phyloP scores from a whole-genome alignment of 2,329 filamentous ascomycete species.

The Paecilomyces niveus region DNA sequence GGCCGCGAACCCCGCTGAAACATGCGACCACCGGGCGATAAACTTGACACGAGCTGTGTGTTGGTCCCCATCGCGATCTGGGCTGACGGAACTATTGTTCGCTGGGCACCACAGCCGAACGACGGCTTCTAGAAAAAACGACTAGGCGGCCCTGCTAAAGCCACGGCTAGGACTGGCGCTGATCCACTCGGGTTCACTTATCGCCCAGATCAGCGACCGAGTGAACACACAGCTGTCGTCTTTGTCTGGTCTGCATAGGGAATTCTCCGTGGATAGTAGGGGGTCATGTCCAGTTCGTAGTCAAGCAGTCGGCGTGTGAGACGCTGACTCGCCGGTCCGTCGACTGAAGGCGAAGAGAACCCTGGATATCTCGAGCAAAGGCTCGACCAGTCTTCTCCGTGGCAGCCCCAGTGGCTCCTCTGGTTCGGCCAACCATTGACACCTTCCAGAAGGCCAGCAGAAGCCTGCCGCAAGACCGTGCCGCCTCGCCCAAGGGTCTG shows the following conservation, averaged over 20 bases:
- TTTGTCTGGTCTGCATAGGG: not conserved
- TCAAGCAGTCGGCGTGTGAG: not conserved
- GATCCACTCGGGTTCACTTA: not conserved
- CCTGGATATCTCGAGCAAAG: not conserved
- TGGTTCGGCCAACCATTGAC: conserved; percentile 11
- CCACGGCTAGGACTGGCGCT: not conserved
- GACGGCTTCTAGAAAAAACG: not conserved
- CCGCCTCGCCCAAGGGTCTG: not conserved
- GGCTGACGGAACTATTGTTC: not conserved
- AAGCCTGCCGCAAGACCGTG: conserved; percentile 2
- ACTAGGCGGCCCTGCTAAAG: not conserved
- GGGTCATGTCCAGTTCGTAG: not conserved
- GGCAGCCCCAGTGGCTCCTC: conserved; percentile 1
- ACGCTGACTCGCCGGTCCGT: not conserved
- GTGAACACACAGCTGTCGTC: not conserved
- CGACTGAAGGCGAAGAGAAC: not conserved
- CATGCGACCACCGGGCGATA: not conserved
- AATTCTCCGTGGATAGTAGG: not conserved
- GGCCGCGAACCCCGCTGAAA: not conserved
- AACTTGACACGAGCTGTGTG: not conserved
- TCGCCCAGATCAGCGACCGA: not conserved
- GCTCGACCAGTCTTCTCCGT: not conserved
- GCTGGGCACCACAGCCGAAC: not conserved
- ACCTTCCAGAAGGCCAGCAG: conserved; percentile 13
- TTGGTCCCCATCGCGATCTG: not conserved